Base-by-base conservation (phyloP, 176 grass and related monocot genomes). In the Tillandsia fasciculata region DNA sequence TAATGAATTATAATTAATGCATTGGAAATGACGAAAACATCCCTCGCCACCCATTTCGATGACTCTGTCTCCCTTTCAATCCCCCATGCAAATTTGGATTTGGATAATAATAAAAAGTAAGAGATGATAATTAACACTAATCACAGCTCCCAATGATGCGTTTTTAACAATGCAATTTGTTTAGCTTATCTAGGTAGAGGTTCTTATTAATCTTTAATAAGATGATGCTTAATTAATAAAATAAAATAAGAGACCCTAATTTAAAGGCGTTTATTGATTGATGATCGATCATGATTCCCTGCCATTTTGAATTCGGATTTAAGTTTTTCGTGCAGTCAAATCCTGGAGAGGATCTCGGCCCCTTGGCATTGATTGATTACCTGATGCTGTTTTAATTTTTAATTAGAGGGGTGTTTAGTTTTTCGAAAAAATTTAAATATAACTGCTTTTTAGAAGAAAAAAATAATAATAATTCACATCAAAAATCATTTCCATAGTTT, bases 141-240 rank as follows among this genome's bases (percentile, higher is more conserved):
- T 65, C 71, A 78, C 81, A 58, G 74, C 76, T 75, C 33, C 13
- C 70, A 70, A 78, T 74, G 65, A 78, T 74, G 71, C 81, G 42
- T 50, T 58, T 1, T 9, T 11, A 48, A 64, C 76, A n/a, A 70
- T n/a, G 70, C 33, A 83, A 70, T 74, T 12, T 59, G 76, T 0
- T 54, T 22, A 50, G 20, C 1, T 20, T 12, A 49, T 48, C 28
- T 48, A 49, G n/a, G 12, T 18, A 61, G 8, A 27, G 12, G 65
- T 50, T 70, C 20, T 48, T 42, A 52, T 26, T 26, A 71, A 42
- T 79, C 74, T 51, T 79, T 58, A 69, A 63, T 69, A 42, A 42
- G 33, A 42, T 42, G 33, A 42, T 42, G 33, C 33, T 63, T 15
- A 24, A 24, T 24, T 24, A 24, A 24, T 24, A 24, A 24, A 6